Evolutionary conservation across 2,329 filamentous ascomycete genomes (phyloP).

Genomic region (Byssochlamys sp.): DNA sequence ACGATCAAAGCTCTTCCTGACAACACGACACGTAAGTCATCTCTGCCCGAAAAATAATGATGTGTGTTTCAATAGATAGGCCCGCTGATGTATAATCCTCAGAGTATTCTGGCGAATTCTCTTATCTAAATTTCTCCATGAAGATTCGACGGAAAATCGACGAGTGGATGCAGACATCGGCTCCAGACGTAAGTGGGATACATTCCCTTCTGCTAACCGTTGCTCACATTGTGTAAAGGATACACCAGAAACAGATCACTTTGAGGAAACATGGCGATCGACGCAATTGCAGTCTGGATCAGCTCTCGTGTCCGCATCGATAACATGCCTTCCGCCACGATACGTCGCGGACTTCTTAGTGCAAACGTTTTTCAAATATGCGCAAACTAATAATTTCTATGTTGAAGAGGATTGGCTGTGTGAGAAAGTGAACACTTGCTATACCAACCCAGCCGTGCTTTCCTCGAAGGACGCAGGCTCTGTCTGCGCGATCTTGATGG

Average conservation of each 20-base stretch:
- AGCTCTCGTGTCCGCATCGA: constrained; percentile 26
- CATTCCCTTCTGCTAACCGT: not conserved
- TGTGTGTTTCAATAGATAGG: constrained; percentile 3
- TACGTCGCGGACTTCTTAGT: constrained; percentile 36
- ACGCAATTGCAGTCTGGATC: constrained; percentile 33
- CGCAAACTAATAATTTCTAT: constrained; percentile 36
- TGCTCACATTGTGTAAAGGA: constrained; percentile 16
- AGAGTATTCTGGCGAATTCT: constrained; percentile 40
- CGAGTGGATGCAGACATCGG: constrained; percentile 32
- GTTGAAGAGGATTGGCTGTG: constrained; percentile 34
- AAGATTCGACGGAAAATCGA: constrained; percentile 35
- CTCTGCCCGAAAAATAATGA: not conserved
- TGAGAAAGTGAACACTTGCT: constrained; percentile 30
- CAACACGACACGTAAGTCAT: constrained; percentile 29
- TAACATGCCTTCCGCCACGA: constrained; percentile 34
- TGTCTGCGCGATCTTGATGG: constrained; percentile 35
- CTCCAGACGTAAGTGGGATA: constrained; percentile 21
- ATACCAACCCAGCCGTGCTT: constrained; percentile 25
- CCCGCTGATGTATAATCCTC: not conserved
- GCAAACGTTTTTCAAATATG: constrained; percentile 37
- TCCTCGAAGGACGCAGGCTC: constrained; percentile 30
- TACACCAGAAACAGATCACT: constrained; percentile 27
- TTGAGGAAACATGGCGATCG: constrained; percentile 35
- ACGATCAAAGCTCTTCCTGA: constrained; percentile 31
- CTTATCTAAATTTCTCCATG: constrained; percentile 37